Evolutionary conservation across 768 basidiomycete species (phyloP).

Genomic region (Boletus sensibilis): DNA sequence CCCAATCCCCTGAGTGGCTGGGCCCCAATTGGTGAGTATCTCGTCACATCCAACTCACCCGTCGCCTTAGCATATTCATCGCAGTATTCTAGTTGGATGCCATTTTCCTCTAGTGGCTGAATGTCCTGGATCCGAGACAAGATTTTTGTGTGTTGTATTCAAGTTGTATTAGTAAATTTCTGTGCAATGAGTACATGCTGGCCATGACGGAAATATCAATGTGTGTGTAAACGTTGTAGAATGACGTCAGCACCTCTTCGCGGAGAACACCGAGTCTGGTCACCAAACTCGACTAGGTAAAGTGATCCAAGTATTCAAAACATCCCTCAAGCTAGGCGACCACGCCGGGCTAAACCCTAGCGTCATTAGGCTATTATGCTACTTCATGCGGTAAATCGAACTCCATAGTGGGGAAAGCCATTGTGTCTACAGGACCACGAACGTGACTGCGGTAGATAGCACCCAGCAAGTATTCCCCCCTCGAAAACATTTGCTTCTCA

Average conservation of each 20-base stretch:
- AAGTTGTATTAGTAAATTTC: slow-evolving; percentile 4
- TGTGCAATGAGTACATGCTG: not conserved
- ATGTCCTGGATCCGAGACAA: slow-evolving; percentile 6
- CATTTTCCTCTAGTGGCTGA: not conserved
- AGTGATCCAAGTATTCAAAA: no score
- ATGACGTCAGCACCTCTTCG: not conserved
- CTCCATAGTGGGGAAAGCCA: no score
- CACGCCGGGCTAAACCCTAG: no score
- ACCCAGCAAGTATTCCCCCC: no score
- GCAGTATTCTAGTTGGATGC: not conserved
- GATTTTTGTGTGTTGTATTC: not conserved
- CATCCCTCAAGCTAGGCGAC: no score
- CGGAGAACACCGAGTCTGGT: slow-evolving; percentile 7
- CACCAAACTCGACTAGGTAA: no score
- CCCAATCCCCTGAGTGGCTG: slow-evolving; percentile 26
- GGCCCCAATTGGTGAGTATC: not conserved
- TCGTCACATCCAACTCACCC: not conserved
- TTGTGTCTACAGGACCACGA: no score
- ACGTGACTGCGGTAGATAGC: no score
- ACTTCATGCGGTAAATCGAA: no score
- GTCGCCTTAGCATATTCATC: not conserved
- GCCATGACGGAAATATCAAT: not conserved
- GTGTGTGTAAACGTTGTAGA: no score
- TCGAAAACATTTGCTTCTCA: no score
- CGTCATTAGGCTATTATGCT: no score